Evolutionary conservation across 805 yeast species (phyloP).

Genomic region (Saccharomycopsis microspora): DNA sequence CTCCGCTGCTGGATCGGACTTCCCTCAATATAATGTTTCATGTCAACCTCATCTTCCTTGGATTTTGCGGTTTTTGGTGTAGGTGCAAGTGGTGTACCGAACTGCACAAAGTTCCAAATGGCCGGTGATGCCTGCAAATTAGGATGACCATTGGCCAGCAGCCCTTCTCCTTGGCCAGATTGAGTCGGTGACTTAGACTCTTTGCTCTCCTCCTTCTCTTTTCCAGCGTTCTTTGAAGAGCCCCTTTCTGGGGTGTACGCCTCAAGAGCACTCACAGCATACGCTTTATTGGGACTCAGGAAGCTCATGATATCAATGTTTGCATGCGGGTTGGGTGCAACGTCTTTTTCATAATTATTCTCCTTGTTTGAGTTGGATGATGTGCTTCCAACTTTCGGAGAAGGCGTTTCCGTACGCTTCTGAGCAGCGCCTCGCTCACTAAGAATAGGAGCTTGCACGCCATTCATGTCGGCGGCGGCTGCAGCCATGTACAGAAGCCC

Average conservation of each 20-base stretch:
- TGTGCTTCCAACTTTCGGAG: neutral
- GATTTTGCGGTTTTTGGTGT: slow-evolving; percentile 7
- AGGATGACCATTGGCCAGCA: slow-evolving; percentile 11
- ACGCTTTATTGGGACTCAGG: slow-evolving; percentile 30
- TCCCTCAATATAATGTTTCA: slow-evolving; percentile 5
- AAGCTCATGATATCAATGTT: slow-evolving; percentile 17
- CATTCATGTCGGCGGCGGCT: too few species aligned
- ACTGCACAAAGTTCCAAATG: slow-evolving; percentile 85
- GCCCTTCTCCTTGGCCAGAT: neutral
- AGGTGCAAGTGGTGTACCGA: slow-evolving; percentile 30
- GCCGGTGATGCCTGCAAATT: slow-evolving; percentile 58
- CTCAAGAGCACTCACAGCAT: slow-evolving; percentile 40
- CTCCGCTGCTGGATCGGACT: slow-evolving; percentile 12
- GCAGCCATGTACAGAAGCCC: too few species aligned
- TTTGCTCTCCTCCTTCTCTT: neutral
- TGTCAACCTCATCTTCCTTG: neutral
- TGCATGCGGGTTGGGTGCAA: neutral
- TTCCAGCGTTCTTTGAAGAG: slow-evolving; percentile 9
- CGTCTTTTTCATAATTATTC: slow-evolving; percentile 10
- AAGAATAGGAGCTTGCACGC: neutral
- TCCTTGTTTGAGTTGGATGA: slow-evolving; percentile 4
- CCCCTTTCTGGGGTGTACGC: slow-evolving; percentile 60
- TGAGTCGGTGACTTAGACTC: neutral
- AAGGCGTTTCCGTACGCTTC: slow-evolving; percentile 6
- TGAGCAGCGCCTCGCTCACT: neutral